A percentile compares a stretch with the other conserved stretches of the same genome.
phyloP scores from a whole-genome alignment of 352 stramenopile genomes.

The Phytophthora pini region DNA sequence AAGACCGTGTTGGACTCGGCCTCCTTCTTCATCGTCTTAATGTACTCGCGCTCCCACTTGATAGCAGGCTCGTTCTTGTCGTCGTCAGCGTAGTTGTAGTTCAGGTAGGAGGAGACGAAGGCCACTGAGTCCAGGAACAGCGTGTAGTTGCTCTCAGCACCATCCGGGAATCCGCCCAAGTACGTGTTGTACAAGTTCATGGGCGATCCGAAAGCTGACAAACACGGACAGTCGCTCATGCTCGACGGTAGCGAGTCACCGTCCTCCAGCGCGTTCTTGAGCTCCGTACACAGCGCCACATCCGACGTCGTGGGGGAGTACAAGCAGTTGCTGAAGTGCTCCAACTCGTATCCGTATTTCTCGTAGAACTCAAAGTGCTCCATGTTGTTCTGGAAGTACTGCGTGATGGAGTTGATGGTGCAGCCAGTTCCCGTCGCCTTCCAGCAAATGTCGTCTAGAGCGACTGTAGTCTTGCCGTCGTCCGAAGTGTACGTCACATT shows the following conservation, averaged over 20 bases:
- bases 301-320: conserved; percentile 61
- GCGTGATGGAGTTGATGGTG: conserved; percentile 63
- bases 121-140: conserved; percentile 53
- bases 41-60: conserved; percentile 62
- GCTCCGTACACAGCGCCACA: conserved; percentile 49
- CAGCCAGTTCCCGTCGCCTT: conserved; percentile 66
- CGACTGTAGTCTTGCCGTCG: conserved; percentile 28
- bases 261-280: conserved; percentile 41
- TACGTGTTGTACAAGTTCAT: conserved; percentile 82
- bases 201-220: conserved; percentile 63
- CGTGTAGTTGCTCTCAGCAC: conserved; percentile 56
- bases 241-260: conserved; percentile 51
- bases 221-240: conserved; percentile 71
- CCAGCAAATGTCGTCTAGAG: conserved; percentile 70
- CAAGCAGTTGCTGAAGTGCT: conserved; percentile 68
- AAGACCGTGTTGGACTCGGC: conserved; percentile 48
- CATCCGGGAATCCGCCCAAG: conserved; percentile 57
- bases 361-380: conserved; percentile 66
- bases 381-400: conserved; percentile 77
- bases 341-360: conserved; percentile 51
- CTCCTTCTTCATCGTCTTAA: conserved; percentile 55
- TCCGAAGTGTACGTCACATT: conserved; percentile 45
- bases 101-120: conserved; percentile 60
- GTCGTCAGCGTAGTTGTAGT: conserved; percentile 71
- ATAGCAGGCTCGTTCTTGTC: conserved; percentile 48